Base-by-base conservation (phyloP, 805 yeast genomes). In the Saturnispora hagleri region DNA sequence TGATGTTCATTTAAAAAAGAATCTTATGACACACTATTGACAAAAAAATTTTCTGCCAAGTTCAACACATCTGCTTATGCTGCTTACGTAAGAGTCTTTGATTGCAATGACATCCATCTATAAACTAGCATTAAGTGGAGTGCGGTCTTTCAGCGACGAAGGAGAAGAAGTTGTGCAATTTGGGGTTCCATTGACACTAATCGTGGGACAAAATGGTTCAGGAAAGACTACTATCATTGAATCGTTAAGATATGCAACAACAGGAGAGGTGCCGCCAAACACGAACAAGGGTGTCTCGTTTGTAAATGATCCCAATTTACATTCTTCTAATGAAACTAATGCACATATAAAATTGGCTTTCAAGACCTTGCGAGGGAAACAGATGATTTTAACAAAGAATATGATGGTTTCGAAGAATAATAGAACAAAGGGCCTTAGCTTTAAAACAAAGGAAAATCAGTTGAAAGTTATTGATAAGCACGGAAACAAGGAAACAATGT, bases 161-260 rank as follows among this genome's bases (percentile, higher is more conserved):
- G 81, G 80, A 45, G 74, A 87, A 31, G 97, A 93, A 63, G 83
- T 90, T 0, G 88, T 93, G 54, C 87, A 86, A 62, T 93, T 93
- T 68, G 89, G 90, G 15, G 78, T 79, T 46, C 99, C 99, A 0
- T 70, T 93, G 62, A 93, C 99, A 0, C 73, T 93, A 46, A 91
- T 93, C 50, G 96, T 95, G 28, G 99, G 99, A 0, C 86, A 86
- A 48, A 93, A 93, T 68, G 98, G 99, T 33, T 85, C 96, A 28
- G 99, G 99, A 10, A 91, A 93, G 65, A 93, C 98, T 0, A 90
- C 98, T 0, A 83, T 93, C 52, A 95, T 93, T 55, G 99, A 93
- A 67, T 89, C 97, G 64, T 73, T 93, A 54, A 80, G 89, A 63
- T 93, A 89, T 67, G 91, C 95, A 20, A 89, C 99, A 10, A 91